These are phyloP conservation scores for Pseudocercospora eumusae DNA, from an alignment of 2,329 filamentous ascomycete species.

Conservation along the genomic window DNA sequence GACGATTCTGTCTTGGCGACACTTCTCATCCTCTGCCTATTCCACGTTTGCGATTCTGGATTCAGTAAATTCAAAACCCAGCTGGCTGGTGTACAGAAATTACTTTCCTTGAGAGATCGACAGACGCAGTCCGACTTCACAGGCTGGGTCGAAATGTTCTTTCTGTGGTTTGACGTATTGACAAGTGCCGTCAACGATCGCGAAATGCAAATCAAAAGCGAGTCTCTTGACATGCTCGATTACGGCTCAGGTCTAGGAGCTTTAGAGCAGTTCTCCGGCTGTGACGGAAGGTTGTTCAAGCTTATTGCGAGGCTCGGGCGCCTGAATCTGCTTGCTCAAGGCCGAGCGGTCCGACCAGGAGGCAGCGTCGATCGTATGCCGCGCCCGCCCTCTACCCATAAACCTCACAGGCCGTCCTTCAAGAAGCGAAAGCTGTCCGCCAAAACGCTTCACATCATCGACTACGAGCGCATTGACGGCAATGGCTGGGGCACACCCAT, in stretches of 20 bases:
- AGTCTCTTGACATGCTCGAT: constrained; percentile 63
- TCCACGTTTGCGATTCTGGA: constrained; percentile 90
- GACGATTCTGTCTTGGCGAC: constrained; percentile 88
- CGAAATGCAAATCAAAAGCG: constrained; percentile 73
- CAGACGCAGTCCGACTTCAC: constrained; percentile 65
- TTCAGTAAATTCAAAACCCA: constrained; percentile 92
- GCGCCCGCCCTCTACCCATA: constrained; percentile 24
- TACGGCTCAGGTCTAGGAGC: constrained; percentile 69
- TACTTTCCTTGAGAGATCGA: constrained; percentile 73
- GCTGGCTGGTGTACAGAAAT: constrained; percentile 88
- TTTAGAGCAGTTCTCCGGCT: constrained; percentile 82
- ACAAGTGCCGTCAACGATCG: constrained; percentile 89
- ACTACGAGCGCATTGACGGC: constrained; percentile 64
- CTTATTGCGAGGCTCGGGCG: constrained; percentile 80
- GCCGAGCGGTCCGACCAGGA: constrained; percentile 47
- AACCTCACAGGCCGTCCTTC: constrained; percentile 11
- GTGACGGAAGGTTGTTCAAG: constrained; percentile 83
- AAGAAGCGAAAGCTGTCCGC: constrained; percentile 9
- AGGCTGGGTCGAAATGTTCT: constrained; percentile 88
- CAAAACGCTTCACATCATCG: constrained; percentile 37
- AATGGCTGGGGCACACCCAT: constrained; percentile 61
- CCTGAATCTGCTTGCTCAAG: constrained; percentile 79
- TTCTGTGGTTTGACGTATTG: constrained; percentile 93
- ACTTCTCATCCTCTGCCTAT: constrained; percentile 83
- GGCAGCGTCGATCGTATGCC: constrained; percentile 16